Conservation (phyloP, 257 asterid species). For the Solanum chilense region DNA sequence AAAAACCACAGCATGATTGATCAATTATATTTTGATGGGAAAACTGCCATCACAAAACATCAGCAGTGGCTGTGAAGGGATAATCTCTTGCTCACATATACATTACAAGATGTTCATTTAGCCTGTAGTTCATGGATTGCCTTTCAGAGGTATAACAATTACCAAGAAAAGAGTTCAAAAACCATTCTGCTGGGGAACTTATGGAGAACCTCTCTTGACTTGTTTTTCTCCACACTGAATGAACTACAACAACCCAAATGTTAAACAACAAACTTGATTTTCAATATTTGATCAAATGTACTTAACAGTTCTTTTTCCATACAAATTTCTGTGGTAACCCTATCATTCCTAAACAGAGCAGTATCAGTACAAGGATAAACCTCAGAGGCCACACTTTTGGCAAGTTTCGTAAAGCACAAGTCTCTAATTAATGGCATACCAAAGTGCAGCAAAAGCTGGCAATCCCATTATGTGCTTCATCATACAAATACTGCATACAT, state of each 20-base stretch:
- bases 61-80: constrained; percentile 1
- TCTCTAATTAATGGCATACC: background rate
- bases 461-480: background rate
- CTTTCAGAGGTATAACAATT: constrained; percentile 1
- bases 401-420: background rate
- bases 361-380: background rate
- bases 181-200: background rate
- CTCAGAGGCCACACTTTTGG: background rate
- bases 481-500: background rate
- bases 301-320: background rate
- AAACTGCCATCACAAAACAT: background rate
- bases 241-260: background rate
- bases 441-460: background rate
- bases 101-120: background rate
- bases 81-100: constrained; percentile 5
- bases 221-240: background rate
- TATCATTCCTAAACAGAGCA: background rate
- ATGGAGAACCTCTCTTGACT: background rate
- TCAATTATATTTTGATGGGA: constrained; percentile 11
- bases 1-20: constrained; percentile 8
- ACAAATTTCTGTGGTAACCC: background rate
- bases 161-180: background rate
- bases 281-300: background rate
- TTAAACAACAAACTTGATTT: background rate
- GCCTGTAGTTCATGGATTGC: background rate